phyloP scores from a whole-genome alignment of 495 filamentous ascomycete genomes.

The Cetradonia linearis region DNA sequence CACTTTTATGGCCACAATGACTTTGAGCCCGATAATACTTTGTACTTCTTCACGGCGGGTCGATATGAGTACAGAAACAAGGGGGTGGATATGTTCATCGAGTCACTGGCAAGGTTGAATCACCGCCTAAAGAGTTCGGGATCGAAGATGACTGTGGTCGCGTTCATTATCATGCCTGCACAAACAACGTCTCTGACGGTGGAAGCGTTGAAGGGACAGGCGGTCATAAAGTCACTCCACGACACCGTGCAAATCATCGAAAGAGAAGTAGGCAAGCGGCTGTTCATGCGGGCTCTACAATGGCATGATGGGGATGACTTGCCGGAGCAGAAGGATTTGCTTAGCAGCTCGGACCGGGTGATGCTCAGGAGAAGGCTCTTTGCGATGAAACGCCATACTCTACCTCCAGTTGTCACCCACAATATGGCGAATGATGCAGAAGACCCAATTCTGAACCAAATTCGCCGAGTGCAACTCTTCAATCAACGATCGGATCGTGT shows the following conservation, averaged over 20 bases:
- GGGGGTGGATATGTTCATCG: conserved; percentile 98
- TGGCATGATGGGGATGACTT: conserved; percentile 92
- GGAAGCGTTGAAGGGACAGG: conserved; percentile 91
- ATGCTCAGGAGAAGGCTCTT: conserved; percentile 85
- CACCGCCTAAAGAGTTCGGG: conserved; percentile 75
- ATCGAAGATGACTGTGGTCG: conserved; percentile 93
- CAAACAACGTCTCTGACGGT: conserved; percentile 95
- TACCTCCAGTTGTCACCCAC: conserved; percentile 97
- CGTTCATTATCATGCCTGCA: conserved; percentile 97
- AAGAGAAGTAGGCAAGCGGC: conserved; percentile 76
- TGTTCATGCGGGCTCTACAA: conserved; percentile 84
- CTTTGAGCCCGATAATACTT: conserved; percentile 88
- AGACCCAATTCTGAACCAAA: conserved; percentile 92
- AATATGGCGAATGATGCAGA: conserved; percentile 95
- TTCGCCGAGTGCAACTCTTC: conserved; percentile 91
- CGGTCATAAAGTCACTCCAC: conserved; percentile 87
- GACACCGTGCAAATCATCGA: conserved; percentile 90
- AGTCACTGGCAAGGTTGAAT: conserved; percentile 87
- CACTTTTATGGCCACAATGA: conserved; percentile 99
- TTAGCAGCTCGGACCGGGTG: conserved; percentile 83
- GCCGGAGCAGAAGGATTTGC: conserved; percentile 91
- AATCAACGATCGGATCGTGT: conserved; percentile 91
- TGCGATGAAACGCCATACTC: conserved; percentile 81
- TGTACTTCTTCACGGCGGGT: conserved; percentile 96
- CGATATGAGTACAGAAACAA: conserved; percentile 98